These are phyloP conservation scores for Microcera coccophila DNA, from an alignment of 2,329 filamentous ascomycete genomes.

Conservation along the genomic window DNA sequence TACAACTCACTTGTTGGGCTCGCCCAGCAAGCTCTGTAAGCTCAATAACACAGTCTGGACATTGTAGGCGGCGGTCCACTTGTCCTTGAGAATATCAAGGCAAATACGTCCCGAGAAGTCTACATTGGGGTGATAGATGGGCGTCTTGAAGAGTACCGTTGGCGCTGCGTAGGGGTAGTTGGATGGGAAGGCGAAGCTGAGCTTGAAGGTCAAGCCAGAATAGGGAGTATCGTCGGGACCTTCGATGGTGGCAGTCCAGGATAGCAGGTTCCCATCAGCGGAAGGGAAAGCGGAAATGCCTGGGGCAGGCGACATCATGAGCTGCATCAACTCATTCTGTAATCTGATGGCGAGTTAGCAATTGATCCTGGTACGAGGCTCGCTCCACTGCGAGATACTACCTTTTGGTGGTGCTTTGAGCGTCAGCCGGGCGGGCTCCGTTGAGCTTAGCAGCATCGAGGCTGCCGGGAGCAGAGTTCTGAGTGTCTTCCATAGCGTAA, in stretches of 20 bases:
- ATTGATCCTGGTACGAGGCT: background rate
- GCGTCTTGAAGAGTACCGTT: constrained; percentile 93
- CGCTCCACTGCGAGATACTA: constrained; percentile 34
- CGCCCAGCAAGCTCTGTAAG: constrained; percentile 88
- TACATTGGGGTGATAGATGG: constrained; percentile 98
- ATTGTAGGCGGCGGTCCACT: constrained; percentile 98
- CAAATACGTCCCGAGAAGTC: constrained; percentile 97
- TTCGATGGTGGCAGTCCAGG: constrained; percentile 90
- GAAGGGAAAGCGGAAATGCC: constrained; percentile 94
- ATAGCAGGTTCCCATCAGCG: constrained; percentile 81
- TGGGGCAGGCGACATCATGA: constrained; percentile 92
- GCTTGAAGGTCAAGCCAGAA: constrained; percentile 81
- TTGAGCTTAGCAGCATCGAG: constrained; percentile 60
- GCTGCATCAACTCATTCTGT: constrained; percentile 95
- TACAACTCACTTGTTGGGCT: constrained; percentile 90
- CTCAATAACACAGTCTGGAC: constrained; percentile 90
- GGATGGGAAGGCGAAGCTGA: constrained; percentile 81
- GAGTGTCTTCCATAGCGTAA: constrained; percentile 52
- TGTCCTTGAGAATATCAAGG: constrained; percentile 96
- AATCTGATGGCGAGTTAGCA: constrained; percentile 53
- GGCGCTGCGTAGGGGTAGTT: constrained; percentile 93
- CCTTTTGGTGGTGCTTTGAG: constrained; percentile 76
- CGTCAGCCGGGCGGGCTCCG: constrained; percentile 56
- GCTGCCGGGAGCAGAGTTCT: constrained; percentile 64
- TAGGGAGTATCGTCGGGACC: constrained; percentile 92